Evolutionary conservation across 768 basidiomycete species (phyloP), one percentile per base, ranked within the genome.

Genomic region (Cystofilobasidium macerans): DNA sequence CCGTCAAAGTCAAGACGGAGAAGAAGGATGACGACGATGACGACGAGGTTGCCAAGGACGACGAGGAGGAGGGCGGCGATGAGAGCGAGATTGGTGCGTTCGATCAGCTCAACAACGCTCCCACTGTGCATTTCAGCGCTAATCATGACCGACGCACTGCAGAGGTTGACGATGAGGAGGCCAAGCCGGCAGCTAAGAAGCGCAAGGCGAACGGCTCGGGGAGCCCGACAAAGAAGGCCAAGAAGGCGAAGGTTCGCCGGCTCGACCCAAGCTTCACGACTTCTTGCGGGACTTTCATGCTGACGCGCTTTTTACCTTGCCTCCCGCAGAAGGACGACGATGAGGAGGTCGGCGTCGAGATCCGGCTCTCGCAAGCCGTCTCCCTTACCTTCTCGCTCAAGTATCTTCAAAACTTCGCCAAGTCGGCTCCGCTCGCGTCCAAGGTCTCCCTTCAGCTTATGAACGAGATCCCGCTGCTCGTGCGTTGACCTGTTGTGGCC

Each of bases 341-440:
- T 2, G 79, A 79, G 18, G 74, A 74, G 0, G 83, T 80, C 54
- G 80, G 79, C n/a, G 86, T 94, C 57, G 75, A 78, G 69, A 87
- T 95, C 73, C 84, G 88, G 77, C 87, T 95, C 82, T 89, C 90
- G 73, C 85, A 87, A 74, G 84, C 88, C 69, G 94, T 99, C 69
- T 83, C 85, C 48, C 80, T 98, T 57, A 97, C 92, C 1, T 98
- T 98, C 80, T 91, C 89, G 36, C 80, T 98, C 71, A 98, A 97
- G 77, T 99, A 98, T 77, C 85, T 98, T 33, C 86, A 88, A 76
- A 97, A 95, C 79, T 98, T 99, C 73, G 84, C 90, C 61, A 98
- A 95, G 81, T 89, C 87, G 69, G 79, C 87, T 1, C 80, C 85
- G 35, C 78, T 99, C 43, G 82, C 84, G 18, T 80, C 79, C 69